Percentiles rank a stretch among this genome's conserved stretches.
Evolutionary conservation across 306 rosid genomes (phyloP).

Genomic region (Oxytropis ochrocephala): DNA sequence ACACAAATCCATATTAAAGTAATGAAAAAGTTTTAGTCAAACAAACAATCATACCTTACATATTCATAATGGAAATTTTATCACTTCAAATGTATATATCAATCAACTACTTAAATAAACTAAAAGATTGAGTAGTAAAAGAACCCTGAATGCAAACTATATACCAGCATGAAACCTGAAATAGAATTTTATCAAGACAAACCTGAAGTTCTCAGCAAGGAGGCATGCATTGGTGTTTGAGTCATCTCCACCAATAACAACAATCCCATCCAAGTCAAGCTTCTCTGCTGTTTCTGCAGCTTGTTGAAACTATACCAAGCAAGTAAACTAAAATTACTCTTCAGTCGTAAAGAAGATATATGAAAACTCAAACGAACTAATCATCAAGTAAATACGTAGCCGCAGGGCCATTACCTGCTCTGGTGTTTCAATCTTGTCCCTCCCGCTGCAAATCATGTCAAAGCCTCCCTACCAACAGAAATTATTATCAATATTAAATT

Average conservation of each 20-base stretch:
- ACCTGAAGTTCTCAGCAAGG: constrained; percentile 98
- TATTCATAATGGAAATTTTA: background rate
- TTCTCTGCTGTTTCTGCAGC: constrained; percentile 81
- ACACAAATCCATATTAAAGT: constrained; percentile 18
- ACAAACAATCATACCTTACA: background rate
- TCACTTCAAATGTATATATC: background rate
- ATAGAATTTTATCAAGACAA: background rate
- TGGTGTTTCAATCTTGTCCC: constrained; percentile 99
- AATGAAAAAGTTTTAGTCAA: background rate
- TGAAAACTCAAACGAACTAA: background rate
- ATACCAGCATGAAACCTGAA: constrained; percentile 2
- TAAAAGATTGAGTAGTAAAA: background rate
- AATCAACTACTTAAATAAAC: background rate
- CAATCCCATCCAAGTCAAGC: constrained; percentile 93
- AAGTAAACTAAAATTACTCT: constrained; percentile 24
- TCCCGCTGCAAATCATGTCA: constrained; percentile 98
- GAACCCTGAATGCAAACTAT: background rate
- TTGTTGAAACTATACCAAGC: constrained; percentile 72
- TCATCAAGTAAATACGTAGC: constrained; percentile 4
- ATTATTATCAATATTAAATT: background rate
- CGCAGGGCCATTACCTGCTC: constrained; percentile 63
- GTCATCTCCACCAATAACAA: constrained; percentile 99
- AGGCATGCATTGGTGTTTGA: constrained; percentile 99
- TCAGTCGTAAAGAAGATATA: background rate
- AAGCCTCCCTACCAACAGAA: constrained; percentile 81